Base-by-base conservation (phyloP, 495 filamentous ascomycete species). In the Talaromyces nanjingensis region DNA sequence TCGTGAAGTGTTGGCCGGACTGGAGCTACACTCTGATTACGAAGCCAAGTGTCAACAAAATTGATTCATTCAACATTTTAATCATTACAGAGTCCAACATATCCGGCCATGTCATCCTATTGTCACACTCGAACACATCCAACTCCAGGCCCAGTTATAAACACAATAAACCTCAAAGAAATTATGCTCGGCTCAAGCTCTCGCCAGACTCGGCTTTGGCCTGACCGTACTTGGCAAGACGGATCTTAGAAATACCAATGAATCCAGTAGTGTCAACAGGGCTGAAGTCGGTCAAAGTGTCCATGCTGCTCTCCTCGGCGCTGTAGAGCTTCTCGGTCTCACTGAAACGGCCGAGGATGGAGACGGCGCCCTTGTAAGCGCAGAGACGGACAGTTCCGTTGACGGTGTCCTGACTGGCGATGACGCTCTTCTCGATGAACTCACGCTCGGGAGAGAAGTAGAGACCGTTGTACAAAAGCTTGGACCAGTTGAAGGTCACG, bases 291-390 rank as follows among this genome's bases (percentile, higher is more conserved):
- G 85, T 89, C 69, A 96, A 86, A 69, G 87, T 86, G 77, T 97
- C 93, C 93, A 97, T 98, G 66, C 82, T 87, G 53, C 85, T 84
- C 79, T 96, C 91, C 67, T 82, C 78, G 79, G 85, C 85, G 73
- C 84, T 84, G 77, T 98, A 97, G 63, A 97, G 84, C 81, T 96
- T 96, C 82, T 88, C 87, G 63, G 89, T 89, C 70, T 88, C 82
- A 69, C 79, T 85, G 73, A 79, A 87, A 60, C 93, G 85, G 68
- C 92, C 91, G 20, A 96, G 79, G 27, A 94, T 81, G 71, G 77
- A 85, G 65, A 89, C 81, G 69, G 70, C 82, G 67, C 92, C 93
- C 83, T 96, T 94, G 83, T 91, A 96, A 63, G 76, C 78, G 52
- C 83, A 81, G 76, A 85, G 83, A 63, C 89, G 81, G 71, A 96